Conservation (phyloP, 1,284 basidiomycete species). For the Volvariella surrecta region DNA sequence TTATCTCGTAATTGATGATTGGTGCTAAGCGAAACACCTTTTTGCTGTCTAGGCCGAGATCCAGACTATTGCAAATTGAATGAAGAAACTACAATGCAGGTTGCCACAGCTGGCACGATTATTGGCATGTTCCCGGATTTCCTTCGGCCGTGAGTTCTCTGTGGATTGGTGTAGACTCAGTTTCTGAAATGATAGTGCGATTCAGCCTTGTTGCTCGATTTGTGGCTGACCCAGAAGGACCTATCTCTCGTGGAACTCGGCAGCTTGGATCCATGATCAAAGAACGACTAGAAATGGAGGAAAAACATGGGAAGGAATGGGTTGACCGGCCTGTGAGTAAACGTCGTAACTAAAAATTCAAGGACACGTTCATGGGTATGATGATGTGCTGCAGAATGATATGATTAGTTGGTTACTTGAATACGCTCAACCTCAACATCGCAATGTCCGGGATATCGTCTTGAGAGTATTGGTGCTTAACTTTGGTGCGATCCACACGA, state of each 20-base stretch:
- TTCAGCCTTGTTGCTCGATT: conserved; percentile 19
- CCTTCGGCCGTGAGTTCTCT: conserved; percentile 10
- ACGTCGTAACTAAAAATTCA: neutral
- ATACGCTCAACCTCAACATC: conserved; percentile 22
- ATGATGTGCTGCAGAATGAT: conserved; percentile 22
- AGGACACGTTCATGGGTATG: neutral
- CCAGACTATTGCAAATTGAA: conserved; percentile 10
- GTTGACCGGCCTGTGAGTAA: conserved; percentile 21
- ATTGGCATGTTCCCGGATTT: conserved; percentile 10
- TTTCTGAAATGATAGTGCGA: neutral
- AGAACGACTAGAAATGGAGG: conserved; percentile 28
- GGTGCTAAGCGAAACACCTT: too few species aligned
- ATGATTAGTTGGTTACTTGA: conserved; percentile 36
- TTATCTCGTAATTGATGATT: neutral
- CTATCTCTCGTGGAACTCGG: conserved; percentile 19
- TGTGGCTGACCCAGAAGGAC: conserved; percentile 16
- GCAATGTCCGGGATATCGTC: conserved; percentile 19
- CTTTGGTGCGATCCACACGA: conserved; percentile 17
- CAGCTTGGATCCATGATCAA: conserved; percentile 31
- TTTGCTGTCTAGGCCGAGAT: conserved; percentile 7
- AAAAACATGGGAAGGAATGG: conserved; percentile 24
- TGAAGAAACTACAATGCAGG: conserved; percentile 8
- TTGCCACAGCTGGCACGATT: conserved; percentile 7
- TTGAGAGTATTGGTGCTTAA: conserved; percentile 15
- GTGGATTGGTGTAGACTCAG: too few species aligned